Base-by-base conservation (phyloP, 2,329 filamentous ascomycete species). In the Aspergillus caelatus region DNA sequence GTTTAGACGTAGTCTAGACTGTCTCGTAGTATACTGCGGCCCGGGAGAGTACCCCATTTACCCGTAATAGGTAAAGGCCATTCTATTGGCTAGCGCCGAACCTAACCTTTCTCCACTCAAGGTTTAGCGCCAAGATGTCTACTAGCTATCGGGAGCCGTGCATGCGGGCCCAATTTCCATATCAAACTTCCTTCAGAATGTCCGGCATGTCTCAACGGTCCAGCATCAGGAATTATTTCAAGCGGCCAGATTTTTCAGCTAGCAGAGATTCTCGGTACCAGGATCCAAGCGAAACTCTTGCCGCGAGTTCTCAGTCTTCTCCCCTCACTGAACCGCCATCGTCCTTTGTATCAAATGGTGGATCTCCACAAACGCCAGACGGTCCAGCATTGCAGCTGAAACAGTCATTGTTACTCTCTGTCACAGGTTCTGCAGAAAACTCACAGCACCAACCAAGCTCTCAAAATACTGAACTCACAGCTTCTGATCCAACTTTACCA, bases 171-270 rank as follows among this genome's bases (percentile, higher is more conserved):
- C 56, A 39, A 45, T 32, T 21, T 55, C 34, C 39, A 46, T 53
- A 60, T 57, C 55, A 57, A 60, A 59, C 50, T 36, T 36, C 56
- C 46, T 41, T 56, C 48, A 61, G n/a, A 43, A 46, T 53, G 46
- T 58, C 62, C 65, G 62, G 60, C 32, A 75, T 77, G 73, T 66
- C 72, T 58, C 67, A 67, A 34, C 28, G 63, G 21, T 74, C 71
- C 19, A 78, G 69, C 55, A 81, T 85, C 36, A 77, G 75, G 11
- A 79, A 81, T 59, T 85, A 82, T 67, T 85, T 86, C 71, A 79
- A 77, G 54, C 77, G 78, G 3, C 79, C 57, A 60, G 70, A 32
- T 72, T 71, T 67, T 57, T 55, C 63, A 23, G 34, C 53, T 19
- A 48, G 56, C 34, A 56, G 50, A 48, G 64, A 66, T 16, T 34